Evolutionary conservation across 768 basidiomycete species (phyloP), one percentile per base, ranked within the genome.

Genomic region (Leccinum longicurvipes): DNA sequence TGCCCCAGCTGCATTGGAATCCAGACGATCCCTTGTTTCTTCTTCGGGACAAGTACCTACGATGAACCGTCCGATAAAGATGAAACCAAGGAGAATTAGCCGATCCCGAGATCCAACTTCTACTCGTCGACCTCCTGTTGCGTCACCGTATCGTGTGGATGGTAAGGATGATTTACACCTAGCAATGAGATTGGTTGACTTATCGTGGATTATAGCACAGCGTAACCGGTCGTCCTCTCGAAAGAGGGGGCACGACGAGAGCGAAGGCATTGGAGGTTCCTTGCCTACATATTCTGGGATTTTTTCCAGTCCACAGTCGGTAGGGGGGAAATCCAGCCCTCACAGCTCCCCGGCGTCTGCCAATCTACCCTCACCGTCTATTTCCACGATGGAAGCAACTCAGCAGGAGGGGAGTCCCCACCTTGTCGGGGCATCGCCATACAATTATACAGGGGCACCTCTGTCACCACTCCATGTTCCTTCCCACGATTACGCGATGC

Each of bases 261-360:
- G 77, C 34, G 83, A 84, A 50, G 73, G 73, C 45, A 67, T 78
- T 5, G 79, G 85, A 47, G 78, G 78, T 32, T 57, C 67, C 24
- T 59, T 73, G 52, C 63, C 72, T 12, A 67, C 77, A 2, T 83
- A 77, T 60, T 81, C 82, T 58, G 82, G 81, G 36, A 77, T 78
- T 28, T 85, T 85, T 62, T 76, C 82, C 4, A 82, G 81, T 54
- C 82, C 85, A 10, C 76, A 76, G 6, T 73, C 77, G 24, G 66
- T 73, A 15, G 72, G 72, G 24, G 67, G 77, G 12, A 78, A 69
- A 41, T 73, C 79, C 10, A 89, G 87, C 65, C 77, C 84, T 8
- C 87, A 89, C 62, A 86, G 89, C 66, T 91, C 89, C 14, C 89
- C 89, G 2, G 82, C 82, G 3, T 91, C 89, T 12, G 81, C 77